A percentile compares a stretch with the other conserved stretches of the same genome.
Conservation (phyloP, 2,329 filamentous ascomycete species). For the Elsinoe batatas region DNA sequence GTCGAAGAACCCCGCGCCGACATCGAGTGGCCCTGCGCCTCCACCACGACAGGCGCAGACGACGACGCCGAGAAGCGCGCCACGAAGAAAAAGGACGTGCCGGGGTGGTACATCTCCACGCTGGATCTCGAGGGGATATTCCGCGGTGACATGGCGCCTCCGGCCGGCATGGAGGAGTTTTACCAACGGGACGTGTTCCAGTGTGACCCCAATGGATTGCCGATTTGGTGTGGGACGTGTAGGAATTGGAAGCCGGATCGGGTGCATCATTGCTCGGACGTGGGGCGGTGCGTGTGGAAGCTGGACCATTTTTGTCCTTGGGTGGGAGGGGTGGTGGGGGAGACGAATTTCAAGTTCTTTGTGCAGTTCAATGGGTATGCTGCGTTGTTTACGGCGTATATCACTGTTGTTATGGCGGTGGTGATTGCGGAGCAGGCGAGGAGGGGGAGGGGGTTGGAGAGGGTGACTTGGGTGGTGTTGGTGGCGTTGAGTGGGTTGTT, state of each 20-base stretch:
- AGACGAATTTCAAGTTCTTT: constrained; percentile 86
- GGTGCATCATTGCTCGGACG: constrained; percentile 74
- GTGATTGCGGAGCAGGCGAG: constrained; percentile 44
- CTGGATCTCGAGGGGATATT: constrained; percentile 21
- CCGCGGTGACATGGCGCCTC: constrained; percentile 39
- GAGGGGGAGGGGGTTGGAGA: constrained; percentile 22
- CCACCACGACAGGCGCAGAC: constrained; percentile 17
- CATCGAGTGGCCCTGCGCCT: constrained; percentile 17
- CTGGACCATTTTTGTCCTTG: constrained; percentile 95
- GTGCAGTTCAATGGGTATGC: constrained; percentile 75
- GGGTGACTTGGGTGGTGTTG: constrained; percentile 56
- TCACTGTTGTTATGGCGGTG: constrained; percentile 54
- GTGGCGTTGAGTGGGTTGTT: constrained; percentile 63
- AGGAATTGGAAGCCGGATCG: constrained; percentile 81
- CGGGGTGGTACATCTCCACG: constrained; percentile 16
- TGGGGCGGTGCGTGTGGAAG: constrained; percentile 70
- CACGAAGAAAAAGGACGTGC: constrained; percentile 20
- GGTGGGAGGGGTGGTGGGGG: constrained; percentile 83
- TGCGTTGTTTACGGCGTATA: constrained; percentile 54
- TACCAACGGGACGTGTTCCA: constrained; percentile 76
- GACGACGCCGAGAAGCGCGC: constrained; percentile 14
- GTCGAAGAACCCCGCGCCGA: constrained; percentile 5
- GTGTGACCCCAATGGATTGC: constrained; percentile 73
- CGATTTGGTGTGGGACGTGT: constrained; percentile 77
- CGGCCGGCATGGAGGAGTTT: constrained; percentile 61